Evolutionary conservation across 164 flowering plant genomes (phyloP), one percentile per base, ranked within the genome.

Genomic region (Warburgia ugandensis): DNA sequence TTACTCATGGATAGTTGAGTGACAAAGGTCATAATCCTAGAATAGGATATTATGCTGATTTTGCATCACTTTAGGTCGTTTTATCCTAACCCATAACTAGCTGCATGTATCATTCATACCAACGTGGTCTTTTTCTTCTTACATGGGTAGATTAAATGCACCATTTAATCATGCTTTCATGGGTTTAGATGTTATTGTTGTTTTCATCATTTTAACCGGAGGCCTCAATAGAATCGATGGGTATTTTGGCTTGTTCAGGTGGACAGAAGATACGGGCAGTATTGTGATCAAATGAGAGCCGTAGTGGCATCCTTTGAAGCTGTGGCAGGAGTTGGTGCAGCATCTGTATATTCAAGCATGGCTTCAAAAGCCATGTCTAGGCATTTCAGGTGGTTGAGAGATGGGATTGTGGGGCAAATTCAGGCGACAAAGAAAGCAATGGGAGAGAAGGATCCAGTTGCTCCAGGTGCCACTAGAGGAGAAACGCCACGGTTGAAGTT

Each of bases 331-430:
- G 26, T 28, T 0, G 92, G 92, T 1, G 71, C 96, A 0, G 97
- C 95, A 1, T 36, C 46, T 8, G 77, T 71, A 0, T 94, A 94
- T 54, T 75, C 94, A 5, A 73, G 82, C 6, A 52, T 79, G 45
- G 96, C 99, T 5, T 78, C 84, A 0, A 81, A 67, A 58, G 90
- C 95, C 50, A 86, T 89, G 95, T 94, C 99, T 2, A 70, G 80
- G 65, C 97, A 94, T 67, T 89, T 94, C 53, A 70, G 90, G 61
- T 67, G 90, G 42, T 48, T 89, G 35, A 86, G 79, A 65, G 96
- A 94, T 63, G 94, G 82, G 22, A 83, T 94, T 36, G 69, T 81
- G 45, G 68, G 44, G 5, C 90, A 94, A 56, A 78, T 94, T 37
- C 73, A 74, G 70, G 83, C 72, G 0, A 77, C 80, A 0, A 84